A percentile compares a stretch with the other conserved stretches of the same genome.
Evolutionary conservation across 495 filamentous ascomycete genomes (phyloP).

Genomic region (Podospora pseudoanserina): DNA sequence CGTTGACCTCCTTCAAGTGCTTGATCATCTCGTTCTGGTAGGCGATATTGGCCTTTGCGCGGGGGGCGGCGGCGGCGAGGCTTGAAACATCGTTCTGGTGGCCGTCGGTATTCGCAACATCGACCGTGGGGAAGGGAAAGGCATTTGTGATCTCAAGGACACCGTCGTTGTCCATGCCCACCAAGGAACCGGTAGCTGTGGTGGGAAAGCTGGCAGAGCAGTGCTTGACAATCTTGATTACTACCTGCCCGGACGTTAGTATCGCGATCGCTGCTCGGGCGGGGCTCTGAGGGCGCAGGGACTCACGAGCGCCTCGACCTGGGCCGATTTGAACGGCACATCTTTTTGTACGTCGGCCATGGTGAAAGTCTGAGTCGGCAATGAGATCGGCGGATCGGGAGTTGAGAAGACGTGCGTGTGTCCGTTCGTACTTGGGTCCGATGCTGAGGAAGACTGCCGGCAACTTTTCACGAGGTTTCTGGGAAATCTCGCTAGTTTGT

Average conservation of each 20-base stretch:
- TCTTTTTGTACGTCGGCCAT: conserved; percentile 54
- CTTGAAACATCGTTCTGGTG: conserved; percentile 78
- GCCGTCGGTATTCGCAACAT: conserved; percentile 64
- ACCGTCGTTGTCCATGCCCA: conserved; percentile 86
- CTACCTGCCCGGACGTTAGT: conserved; percentile 57
- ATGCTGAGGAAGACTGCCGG: conserved; percentile 13
- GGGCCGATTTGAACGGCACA: conserved; percentile 68
- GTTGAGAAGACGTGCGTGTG: neutral
- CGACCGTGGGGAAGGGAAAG: conserved; percentile 89
- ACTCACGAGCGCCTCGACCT: conserved; percentile 77
- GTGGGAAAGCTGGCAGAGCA: conserved; percentile 83
- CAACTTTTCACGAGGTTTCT: conserved; percentile 18
- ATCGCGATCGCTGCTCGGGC: conserved; percentile 14
- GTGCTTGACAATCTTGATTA: conserved; percentile 96
- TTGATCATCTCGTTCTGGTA: conserved; percentile 99
- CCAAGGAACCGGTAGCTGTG: conserved; percentile 80
- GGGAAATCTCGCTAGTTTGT: conserved; percentile 37
- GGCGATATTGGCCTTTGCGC: conserved; percentile 78
- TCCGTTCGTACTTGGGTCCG: conserved; percentile 9
- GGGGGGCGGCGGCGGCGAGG: conserved; percentile 80
- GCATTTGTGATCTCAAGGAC: conserved; percentile 88
- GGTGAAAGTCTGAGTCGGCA: conserved; percentile 18
- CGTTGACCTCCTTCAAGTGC: conserved; percentile 92
- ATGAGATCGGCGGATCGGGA: neutral
- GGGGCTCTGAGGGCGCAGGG: conserved; percentile 17